Base-by-base conservation (phyloP, 805 yeast genomes). In the Cyberlindnera nakhonratchasimensis region DNA sequence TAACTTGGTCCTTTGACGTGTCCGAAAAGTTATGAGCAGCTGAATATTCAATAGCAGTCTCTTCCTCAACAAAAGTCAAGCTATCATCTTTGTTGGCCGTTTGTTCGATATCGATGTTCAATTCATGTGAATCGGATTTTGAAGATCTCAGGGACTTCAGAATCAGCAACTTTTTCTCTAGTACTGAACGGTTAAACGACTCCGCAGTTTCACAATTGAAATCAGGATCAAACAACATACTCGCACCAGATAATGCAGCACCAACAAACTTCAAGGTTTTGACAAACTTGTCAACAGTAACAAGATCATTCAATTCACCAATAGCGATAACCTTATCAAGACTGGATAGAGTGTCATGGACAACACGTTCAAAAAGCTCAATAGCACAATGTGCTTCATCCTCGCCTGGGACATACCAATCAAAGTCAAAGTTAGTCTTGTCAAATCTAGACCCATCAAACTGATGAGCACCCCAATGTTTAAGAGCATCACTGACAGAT, bases 381-480 rank as follows among this genome's bases (percentile, higher is more conserved):
- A 80, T 71, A 0, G 95, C 90, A 54, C 76, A 74, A 0, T 66
- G 65, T 2, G 86, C 65, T 35, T 82, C 89, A 2, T 53, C 62
- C 2, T 61, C 62, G 1, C 69, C 56, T 0, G 98, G 97, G 1
- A 71, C 59, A 53, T 81, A 87, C 99, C 99, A 91, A 1, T 71
- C 65, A 50, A 88, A 80, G 1, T 69, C 54, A 25, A 85, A 59
- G 46, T 75, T 73, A 12, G 72, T 73, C 11, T 54, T 42, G 1
- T 69, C 57, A 40, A 81, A 78, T 47, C 86, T 68, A 16, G 61
- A 53, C 0, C 69, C 62, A 47, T 74, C 76, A 51, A 80, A 77
- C 51, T 82, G 88, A 44, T 76, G 72, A 0, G 79, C 88, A 34
- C 95, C 95, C 95, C 95, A 86, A 45, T 81, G 73, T 18, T 70